A percentile compares a stretch with the other conserved stretches of the same genome.
Conservation (phyloP, 306 rosid species). For the Inga laurina region DNA sequence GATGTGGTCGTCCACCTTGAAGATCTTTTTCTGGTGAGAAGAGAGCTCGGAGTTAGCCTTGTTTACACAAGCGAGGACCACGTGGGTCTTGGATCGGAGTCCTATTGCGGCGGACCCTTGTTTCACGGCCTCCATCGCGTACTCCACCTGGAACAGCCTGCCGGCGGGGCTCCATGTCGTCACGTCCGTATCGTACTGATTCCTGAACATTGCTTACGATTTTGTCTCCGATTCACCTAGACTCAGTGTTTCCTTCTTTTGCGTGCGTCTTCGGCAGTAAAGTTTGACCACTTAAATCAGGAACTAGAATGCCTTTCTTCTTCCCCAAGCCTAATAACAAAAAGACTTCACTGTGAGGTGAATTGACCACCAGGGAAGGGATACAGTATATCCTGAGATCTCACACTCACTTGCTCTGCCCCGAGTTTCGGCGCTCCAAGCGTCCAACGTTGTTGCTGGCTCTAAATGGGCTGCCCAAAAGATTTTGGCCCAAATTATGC, state of each 20-base stretch:
- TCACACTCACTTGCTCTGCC: not conserved
- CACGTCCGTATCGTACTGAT: slow-evolving; percentile 90
- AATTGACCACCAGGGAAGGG: not conserved
- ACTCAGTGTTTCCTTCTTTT: not conserved
- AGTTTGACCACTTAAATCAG: not conserved
- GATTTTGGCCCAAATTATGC: not conserved
- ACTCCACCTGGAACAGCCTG: slow-evolving; percentile 91
- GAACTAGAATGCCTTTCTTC: slow-evolving; percentile 16
- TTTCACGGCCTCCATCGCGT: slow-evolving; percentile 98
- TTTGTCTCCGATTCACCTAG: slow-evolving; percentile 11
- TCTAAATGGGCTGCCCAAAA: not conserved
- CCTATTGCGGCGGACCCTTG: slow-evolving; percentile 98
- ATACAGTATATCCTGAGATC: not conserved
- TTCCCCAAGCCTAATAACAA: slow-evolving; percentile 9
- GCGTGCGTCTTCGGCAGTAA: not conserved
- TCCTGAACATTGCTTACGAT: slow-evolving; percentile 65
- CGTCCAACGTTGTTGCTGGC: not conserved
- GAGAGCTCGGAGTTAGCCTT: slow-evolving; percentile 92
- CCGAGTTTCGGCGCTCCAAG: not conserved
- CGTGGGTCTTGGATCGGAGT: slow-evolving; percentile 92
- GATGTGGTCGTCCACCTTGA: slow-evolving; percentile 96
- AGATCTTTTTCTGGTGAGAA: slow-evolving; percentile 98
- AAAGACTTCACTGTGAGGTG: not conserved
- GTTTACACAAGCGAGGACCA: slow-evolving; percentile 88
- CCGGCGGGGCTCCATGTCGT: slow-evolving; percentile 98